Evolutionary conservation across 139 green algal genomes (phyloP).

Genomic region (Haematococcus sp.): DNA sequence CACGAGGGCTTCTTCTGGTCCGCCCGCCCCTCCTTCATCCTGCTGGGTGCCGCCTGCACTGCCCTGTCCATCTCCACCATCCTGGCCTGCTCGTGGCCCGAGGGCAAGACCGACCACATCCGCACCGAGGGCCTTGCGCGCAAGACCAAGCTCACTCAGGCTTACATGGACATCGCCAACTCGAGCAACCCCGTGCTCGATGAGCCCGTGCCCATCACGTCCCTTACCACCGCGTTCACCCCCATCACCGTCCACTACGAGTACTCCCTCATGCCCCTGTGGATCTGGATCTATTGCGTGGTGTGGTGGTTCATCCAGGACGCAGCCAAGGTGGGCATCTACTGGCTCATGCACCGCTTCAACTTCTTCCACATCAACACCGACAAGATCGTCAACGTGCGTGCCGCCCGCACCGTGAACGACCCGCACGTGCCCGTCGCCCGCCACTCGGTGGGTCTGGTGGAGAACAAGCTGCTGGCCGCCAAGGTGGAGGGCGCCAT

Average conservation of each 20-base stretch:
- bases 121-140: slow-evolving; percentile 35
- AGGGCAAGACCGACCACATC: slow-evolving; percentile 44
- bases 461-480: slow-evolving; percentile 31
- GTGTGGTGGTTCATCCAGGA: slow-evolving; percentile 82
- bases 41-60: slow-evolving; percentile 17
- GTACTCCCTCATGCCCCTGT: slow-evolving; percentile 56
- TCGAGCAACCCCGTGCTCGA: slow-evolving; percentile 25
- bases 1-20: slow-evolving; percentile 72
- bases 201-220: neutral
- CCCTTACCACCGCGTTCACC: neutral
- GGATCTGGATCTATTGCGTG: slow-evolving; percentile 83
- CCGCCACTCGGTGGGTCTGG: slow-evolving; percentile 17
- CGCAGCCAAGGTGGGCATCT: slow-evolving; percentile 51
- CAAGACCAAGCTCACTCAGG: slow-evolving; percentile 16
- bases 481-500: slow-evolving; percentile 15
- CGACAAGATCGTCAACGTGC: slow-evolving; percentile 28
- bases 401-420: slow-evolving; percentile 1
- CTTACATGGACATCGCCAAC: slow-evolving; percentile 33
- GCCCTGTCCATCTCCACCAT: slow-evolving; percentile 63
- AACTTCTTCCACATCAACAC: slow-evolving; percentile 28
- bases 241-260: slow-evolving; percentile 7
- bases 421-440: neutral
- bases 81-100: slow-evolving; percentile 68
- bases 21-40: slow-evolving; percentile 27
- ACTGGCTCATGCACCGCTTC: slow-evolving; percentile 51